These are phyloP conservation scores for Hypoxylon sp. DNA, from an alignment of 2,329 filamentous ascomycete genomes.

Conservation along the genomic window DNA sequence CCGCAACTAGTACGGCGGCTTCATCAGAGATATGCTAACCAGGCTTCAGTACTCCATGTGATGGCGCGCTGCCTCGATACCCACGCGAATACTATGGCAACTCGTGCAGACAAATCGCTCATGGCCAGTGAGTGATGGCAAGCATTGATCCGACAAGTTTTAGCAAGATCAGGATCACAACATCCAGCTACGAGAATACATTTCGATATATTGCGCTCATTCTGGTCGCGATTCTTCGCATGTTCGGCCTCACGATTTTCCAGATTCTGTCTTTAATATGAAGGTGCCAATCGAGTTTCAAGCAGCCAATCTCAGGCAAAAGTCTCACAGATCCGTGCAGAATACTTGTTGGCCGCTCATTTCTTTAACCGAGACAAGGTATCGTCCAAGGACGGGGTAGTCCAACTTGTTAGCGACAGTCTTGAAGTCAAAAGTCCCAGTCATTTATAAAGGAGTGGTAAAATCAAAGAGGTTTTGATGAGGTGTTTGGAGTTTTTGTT, in stretches of 20 bases:
- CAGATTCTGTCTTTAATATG: background rate
- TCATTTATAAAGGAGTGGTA: constrained; percentile 9
- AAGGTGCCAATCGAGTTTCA: background rate
- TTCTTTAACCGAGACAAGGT: background rate
- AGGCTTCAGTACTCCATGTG: constrained; percentile 59
- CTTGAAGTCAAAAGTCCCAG: background rate
- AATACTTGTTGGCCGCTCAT: background rate
- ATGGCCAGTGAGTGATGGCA: constrained; percentile 53
- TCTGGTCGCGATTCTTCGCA: background rate
- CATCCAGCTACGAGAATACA: background rate
- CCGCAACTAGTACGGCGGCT: background rate
- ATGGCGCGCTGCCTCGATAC: constrained; percentile 68
- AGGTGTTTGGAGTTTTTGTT: constrained; percentile 25
- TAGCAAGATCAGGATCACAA: background rate
- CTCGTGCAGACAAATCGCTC: constrained; percentile 65
- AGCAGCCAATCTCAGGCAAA: background rate
- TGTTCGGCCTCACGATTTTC: background rate
- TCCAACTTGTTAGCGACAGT: constrained; percentile 1
- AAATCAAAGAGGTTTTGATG: constrained; percentile 13
- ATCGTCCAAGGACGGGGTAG: background rate
- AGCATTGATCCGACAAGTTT: background rate
- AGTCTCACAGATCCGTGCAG: background rate
- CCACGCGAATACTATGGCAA: constrained; percentile 64
- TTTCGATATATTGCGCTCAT: background rate
- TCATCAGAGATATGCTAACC: constrained; percentile 29